Evolutionary conservation across 2,329 filamentous ascomycete species (phyloP).

Genomic region (Biscogniauxia sp.): DNA sequence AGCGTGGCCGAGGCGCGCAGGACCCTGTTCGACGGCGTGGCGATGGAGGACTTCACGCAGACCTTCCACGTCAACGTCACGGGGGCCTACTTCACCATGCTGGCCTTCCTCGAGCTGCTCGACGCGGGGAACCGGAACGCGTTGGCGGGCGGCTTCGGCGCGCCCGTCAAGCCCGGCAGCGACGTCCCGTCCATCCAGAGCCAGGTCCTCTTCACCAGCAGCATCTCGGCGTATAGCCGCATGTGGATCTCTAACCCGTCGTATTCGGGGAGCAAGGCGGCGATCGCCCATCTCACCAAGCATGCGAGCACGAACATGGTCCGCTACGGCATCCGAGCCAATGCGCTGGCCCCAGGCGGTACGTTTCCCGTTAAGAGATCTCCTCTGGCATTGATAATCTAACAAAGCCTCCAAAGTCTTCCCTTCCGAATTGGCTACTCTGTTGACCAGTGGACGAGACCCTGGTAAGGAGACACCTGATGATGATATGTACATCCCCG

Average conservation of each 20-base stretch:
- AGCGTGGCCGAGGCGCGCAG: conserved; percentile 32
- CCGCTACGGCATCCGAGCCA: conserved; percentile 26
- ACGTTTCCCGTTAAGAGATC: conserved; percentile 9
- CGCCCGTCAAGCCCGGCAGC: conserved; percentile 8
- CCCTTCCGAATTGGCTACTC: conserved; percentile 23
- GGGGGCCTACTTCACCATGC: conserved; percentile 30
- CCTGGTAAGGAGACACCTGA: conserved; percentile 21
- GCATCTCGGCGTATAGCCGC: conserved; percentile 25
- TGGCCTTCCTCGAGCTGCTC: conserved; percentile 32
- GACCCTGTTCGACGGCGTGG: conserved; percentile 50
- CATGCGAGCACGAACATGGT: conserved; percentile 27
- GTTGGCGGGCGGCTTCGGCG: conserved; percentile 21
- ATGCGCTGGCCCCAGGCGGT: conserved; percentile 32
- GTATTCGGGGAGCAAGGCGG: conserved; percentile 27
- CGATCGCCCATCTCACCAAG: conserved; percentile 29
- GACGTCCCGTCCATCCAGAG: conserved; percentile 29
- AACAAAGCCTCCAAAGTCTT: conserved; percentile 21
- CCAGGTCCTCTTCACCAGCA: conserved; percentile 29
- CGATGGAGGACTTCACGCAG: conserved; percentile 60
- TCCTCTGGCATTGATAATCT: not conserved
- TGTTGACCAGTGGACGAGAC: conserved; percentile 20
- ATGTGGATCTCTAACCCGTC: conserved; percentile 13
- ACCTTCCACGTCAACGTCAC: conserved; percentile 41
- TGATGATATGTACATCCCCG: conserved; percentile 24
- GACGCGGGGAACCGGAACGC: conserved; percentile 32